These are phyloP conservation scores for Pelargonium fulgidum DNA, from an alignment of 441 rosid species.

Conservation along the genomic window DNA sequence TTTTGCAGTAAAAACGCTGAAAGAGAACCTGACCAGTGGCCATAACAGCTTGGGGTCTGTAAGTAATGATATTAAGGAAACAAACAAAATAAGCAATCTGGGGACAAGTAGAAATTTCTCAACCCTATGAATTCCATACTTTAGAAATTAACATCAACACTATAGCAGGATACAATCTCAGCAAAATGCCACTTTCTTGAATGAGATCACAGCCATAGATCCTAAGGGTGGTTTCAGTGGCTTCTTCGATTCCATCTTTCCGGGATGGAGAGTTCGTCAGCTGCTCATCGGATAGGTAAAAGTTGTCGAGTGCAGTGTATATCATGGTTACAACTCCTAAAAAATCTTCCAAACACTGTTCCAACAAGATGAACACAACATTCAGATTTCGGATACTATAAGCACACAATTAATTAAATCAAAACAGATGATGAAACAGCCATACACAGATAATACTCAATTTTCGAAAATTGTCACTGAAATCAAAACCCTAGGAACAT, in stretches of 20 bases:
- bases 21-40: constrained; percentile 92
- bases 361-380: neutral
- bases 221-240: constrained; percentile 63
- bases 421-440: too few species aligned
- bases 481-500: too few species aligned
- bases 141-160: neutral
- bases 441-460: too few species aligned
- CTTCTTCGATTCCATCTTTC: constrained; percentile 82
- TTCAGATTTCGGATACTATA: neutral
- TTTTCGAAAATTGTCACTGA: too few species aligned
- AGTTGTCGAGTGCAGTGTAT: constrained; percentile 82
- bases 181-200: constrained; percentile 84
- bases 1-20: constrained; percentile 87
- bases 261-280: constrained; percentile 60
- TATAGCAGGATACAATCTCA: constrained; percentile 53
- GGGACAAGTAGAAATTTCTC: neutral
- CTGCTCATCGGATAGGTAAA: constrained; percentile 75
- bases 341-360: neutral
- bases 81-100: constrained; percentile 5
- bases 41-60: constrained; percentile 92
- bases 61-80: constrained; percentile 21
- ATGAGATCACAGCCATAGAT: constrained; percentile 92
- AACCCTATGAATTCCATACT: neutral
- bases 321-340: constrained; percentile 43
- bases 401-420: neutral